Percentiles rank a stretch among this genome's conserved stretches.
These are phyloP conservation scores for Fusarium temperatum DNA, from an alignment of 2,329 filamentous ascomycete genomes.

Conservation along the genomic window DNA sequence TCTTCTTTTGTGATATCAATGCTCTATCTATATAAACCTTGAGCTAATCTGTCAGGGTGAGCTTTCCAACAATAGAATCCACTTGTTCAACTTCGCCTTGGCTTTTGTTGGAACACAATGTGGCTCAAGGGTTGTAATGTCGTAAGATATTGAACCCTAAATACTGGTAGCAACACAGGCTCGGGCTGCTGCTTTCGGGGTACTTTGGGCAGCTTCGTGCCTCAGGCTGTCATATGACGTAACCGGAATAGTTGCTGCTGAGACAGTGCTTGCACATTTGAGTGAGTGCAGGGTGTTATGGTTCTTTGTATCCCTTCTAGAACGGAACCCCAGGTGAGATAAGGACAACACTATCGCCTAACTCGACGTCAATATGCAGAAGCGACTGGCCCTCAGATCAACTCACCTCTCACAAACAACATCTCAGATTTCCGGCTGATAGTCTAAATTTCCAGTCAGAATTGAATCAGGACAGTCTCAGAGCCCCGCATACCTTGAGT, in stretches of 20 bases:
- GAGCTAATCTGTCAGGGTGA: not conserved
- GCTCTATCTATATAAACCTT: slow-evolving; percentile 7
- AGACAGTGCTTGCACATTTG: not conserved
- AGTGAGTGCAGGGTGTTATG: not conserved
- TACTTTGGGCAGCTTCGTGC: not conserved
- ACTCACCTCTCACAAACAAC: slow-evolving; percentile 93
- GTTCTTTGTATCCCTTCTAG: not conserved
- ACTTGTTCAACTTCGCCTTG: not conserved
- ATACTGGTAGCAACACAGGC: not conserved
- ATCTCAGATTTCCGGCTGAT: slow-evolving; percentile 98
- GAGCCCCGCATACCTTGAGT: slow-evolving; percentile 66
- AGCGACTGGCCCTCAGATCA: not conserved
- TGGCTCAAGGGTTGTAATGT: not conserved
- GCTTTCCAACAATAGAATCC: not conserved
- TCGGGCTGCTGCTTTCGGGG: not conserved
- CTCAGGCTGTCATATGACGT: not conserved
- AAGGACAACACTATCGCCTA: slow-evolving; percentile 77
- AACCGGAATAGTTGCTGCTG: not conserved
- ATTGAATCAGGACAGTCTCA: not conserved
- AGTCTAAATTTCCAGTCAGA: slow-evolving; percentile 64
- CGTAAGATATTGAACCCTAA: not conserved
- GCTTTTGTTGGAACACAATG: not conserved
- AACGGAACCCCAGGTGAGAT: slow-evolving; percentile 68
- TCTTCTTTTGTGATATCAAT: slow-evolving; percentile 14
- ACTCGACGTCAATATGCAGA: slow-evolving; percentile 33